A percentile compares a stretch with the other conserved stretches of the same genome.
Conservation (phyloP, 805 yeast species). For the Candida pini region DNA sequence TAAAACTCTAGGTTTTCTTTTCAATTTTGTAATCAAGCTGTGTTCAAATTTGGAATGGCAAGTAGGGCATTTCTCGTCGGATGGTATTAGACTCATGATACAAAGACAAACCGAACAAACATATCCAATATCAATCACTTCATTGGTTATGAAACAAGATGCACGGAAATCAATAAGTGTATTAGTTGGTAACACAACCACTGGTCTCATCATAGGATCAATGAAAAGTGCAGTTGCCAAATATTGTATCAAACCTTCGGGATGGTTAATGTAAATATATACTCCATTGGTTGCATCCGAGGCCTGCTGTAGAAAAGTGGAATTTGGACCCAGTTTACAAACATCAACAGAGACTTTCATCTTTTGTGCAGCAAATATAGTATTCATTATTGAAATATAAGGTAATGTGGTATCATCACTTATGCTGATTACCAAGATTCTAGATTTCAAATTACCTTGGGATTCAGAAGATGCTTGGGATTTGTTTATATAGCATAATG, state of each 20-base stretch:
- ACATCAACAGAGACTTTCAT: conserved; percentile 86
- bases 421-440: conserved; percentile 57
- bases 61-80: conserved; percentile 69
- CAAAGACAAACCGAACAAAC: conserved; percentile 95
- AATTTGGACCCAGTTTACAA: conserved; percentile 66
- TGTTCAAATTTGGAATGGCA: conserved; percentile 77
- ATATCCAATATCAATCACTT: conserved; percentile 85
- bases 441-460: conserved; percentile 48
- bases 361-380: conserved; percentile 93
- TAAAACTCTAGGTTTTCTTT: conserved; percentile 45
- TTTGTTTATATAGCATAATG: conserved; percentile 74
- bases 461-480: conserved; percentile 45
- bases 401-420: conserved; percentile 73
- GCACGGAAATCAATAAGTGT: conserved; percentile 90
- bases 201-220: conserved; percentile 77
- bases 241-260: conserved; percentile 78
- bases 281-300: conserved; percentile 93
- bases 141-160: conserved; percentile 87
- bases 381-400: conserved; percentile 91
- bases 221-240: conserved; percentile 76
- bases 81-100: conserved; percentile 66
- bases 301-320: conserved; percentile 91
- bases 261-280: conserved; percentile 62
- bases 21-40: conserved; percentile 50
- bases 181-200: conserved; percentile 74